Conservation (phyloP, 2,329 filamentous ascomycete genomes). For the Aspergillus clavatus region DNA sequence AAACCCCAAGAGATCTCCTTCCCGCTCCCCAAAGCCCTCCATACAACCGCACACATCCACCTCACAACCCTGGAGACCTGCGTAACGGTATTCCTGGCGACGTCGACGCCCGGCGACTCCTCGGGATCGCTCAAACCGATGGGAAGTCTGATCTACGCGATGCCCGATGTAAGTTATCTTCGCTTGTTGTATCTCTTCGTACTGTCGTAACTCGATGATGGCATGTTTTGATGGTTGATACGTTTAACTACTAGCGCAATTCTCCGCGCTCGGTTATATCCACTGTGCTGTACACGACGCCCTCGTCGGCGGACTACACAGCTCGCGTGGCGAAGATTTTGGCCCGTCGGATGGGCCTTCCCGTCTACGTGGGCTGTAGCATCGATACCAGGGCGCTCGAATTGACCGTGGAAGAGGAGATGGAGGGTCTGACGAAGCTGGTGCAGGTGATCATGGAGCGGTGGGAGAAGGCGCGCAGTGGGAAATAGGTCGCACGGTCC, state of each 20-base stretch:
- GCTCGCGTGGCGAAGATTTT: slow-evolving; percentile 78
- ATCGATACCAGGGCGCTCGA: slow-evolving; percentile 72
- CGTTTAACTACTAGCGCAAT: slow-evolving; percentile 28
- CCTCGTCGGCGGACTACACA: slow-evolving; percentile 78
- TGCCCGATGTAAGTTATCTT: slow-evolving; percentile 68
- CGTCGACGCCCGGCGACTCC: slow-evolving; percentile 45
- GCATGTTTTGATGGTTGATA: slow-evolving; percentile 12
- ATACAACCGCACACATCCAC: slow-evolving; percentile 56
- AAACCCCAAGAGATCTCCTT: slow-evolving; percentile 54
- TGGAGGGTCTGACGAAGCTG: slow-evolving; percentile 76
- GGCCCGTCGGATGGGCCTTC: slow-evolving; percentile 64
- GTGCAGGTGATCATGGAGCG: slow-evolving; percentile 63
- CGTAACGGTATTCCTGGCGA: slow-evolving; percentile 54
- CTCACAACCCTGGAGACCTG: slow-evolving; percentile 51
- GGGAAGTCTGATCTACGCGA: slow-evolving; percentile 88
- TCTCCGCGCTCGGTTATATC: slow-evolving; percentile 56
- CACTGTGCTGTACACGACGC: slow-evolving; percentile 69
- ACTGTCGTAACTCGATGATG: background rate
- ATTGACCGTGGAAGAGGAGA: slow-evolving; percentile 84
- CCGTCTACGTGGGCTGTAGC: slow-evolving; percentile 88
- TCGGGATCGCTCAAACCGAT: slow-evolving; percentile 49
- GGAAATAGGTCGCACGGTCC: background rate
- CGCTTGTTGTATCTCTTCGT: background rate
- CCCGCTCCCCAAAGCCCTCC: slow-evolving; percentile 52
- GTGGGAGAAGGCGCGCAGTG: slow-evolving; percentile 22